Percentiles rank a stretch among this genome's conserved stretches.
These are phyloP conservation scores for Beauveria asiatica DNA, from an alignment of 2,329 filamentous ascomycete genomes.

Conservation along the genomic window DNA sequence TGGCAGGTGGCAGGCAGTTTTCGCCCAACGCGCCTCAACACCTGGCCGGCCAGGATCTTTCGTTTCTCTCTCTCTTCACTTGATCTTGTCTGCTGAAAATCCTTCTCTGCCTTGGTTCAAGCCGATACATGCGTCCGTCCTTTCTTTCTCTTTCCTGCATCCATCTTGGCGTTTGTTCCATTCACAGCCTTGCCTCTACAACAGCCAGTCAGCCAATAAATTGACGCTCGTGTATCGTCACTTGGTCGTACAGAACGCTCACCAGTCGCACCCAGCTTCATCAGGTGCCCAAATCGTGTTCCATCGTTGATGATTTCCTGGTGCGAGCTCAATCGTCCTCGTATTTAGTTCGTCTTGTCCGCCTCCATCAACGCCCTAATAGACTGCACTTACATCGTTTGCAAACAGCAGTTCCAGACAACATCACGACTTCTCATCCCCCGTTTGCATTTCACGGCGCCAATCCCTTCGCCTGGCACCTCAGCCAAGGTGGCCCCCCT, in stretches of 20 bases:
- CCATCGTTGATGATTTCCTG: background rate
- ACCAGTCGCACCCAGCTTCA: background rate
- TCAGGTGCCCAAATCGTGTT: background rate
- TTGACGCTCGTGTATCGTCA: background rate
- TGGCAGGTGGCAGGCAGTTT: slow-evolving; percentile 9
- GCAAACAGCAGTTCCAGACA: background rate
- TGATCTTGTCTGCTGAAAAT: background rate
- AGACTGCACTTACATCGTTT: background rate
- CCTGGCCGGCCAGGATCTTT: background rate
- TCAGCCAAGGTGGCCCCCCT: background rate
- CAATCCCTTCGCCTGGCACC: background rate
- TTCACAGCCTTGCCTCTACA: background rate
- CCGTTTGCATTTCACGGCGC: background rate
- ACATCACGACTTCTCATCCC: background rate
- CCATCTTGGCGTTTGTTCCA: background rate
- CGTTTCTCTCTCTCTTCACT: background rate
- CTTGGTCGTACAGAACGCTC: slow-evolving; percentile 1
- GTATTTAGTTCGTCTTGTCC: background rate
- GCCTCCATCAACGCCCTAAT: background rate
- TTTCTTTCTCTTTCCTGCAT: background rate
- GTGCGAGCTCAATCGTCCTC: background rate
- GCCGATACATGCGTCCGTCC: background rate
- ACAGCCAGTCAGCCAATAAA: background rate
- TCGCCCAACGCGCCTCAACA: slow-evolving; percentile 6
- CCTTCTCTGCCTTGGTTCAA: too few species aligned